A percentile compares a stretch with the other conserved stretches of the same genome.
Evolutionary conservation across 352 stramenopile genomes (phyloP).

Genomic region (Globisporangium solare): DNA sequence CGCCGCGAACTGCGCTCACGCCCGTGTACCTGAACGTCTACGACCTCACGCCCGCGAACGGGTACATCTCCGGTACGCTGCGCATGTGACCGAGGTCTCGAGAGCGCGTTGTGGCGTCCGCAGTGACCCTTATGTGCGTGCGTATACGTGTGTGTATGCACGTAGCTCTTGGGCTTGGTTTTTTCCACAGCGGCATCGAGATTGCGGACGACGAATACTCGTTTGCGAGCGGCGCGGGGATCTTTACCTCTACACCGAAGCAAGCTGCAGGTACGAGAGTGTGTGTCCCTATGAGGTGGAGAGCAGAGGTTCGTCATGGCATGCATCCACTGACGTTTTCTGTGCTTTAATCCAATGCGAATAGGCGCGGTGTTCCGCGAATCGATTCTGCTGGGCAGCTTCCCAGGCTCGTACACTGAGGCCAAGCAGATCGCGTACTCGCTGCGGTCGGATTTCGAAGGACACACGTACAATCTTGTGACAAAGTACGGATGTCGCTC

Average conservation of each 20-base stretch:
- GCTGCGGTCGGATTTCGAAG: slow-evolving; percentile 82
- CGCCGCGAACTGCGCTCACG: slow-evolving; percentile 40
- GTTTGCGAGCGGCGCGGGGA: slow-evolving; percentile 87
- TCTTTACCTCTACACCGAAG: slow-evolving; percentile 79
- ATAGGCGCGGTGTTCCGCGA: slow-evolving; percentile 88
- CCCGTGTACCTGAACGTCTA: slow-evolving; percentile 90
- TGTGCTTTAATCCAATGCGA: background rate
- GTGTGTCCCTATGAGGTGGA: background rate
- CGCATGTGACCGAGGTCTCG: background rate
- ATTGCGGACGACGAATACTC: slow-evolving; percentile 91
- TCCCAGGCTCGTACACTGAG: slow-evolving; percentile 81
- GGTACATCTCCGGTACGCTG: slow-evolving; percentile 69
- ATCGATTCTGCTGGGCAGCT: slow-evolving; percentile 85
- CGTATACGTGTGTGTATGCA: slow-evolving; percentile 4
- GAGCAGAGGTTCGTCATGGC: no score
- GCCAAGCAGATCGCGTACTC: slow-evolving; percentile 80
- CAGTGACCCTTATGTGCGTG: slow-evolving; percentile 16
- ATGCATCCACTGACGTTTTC: background rate
- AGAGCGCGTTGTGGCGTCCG: slow-evolving; percentile 7
- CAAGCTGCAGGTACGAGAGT: slow-evolving; percentile 47
- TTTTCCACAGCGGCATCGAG: slow-evolving; percentile 92
- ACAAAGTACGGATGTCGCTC: slow-evolving; percentile 42
- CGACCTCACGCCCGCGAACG: slow-evolving; percentile 90
- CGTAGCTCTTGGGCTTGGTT: slow-evolving; percentile 73
- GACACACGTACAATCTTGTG: slow-evolving; percentile 89